These are phyloP conservation scores for Penicillium hordei DNA, from an alignment of 2,329 filamentous ascomycete species.

Conservation along the genomic window DNA sequence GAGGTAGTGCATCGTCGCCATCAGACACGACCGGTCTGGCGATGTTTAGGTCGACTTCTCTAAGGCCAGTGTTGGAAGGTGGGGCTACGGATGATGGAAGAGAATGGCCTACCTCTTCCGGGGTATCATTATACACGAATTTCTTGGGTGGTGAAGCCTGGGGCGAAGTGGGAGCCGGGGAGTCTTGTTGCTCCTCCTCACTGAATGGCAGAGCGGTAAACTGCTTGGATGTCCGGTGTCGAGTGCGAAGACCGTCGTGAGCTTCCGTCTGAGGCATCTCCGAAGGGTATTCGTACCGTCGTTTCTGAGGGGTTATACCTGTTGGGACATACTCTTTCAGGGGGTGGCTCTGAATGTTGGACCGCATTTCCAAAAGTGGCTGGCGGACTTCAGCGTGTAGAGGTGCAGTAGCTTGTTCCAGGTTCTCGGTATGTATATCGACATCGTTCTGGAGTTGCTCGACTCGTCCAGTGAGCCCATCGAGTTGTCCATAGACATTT, in stretches of 20 bases:
- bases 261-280: slow-evolving; percentile 72
- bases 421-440: slow-evolving; percentile 57
- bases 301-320: slow-evolving; percentile 80
- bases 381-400: slow-evolving; percentile 61
- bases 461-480: slow-evolving; percentile 66
- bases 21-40: slow-evolving; percentile 34
- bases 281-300: slow-evolving; percentile 76
- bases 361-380: slow-evolving; percentile 69
- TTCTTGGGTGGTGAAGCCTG: slow-evolving; percentile 50
- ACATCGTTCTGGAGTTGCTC: slow-evolving; percentile 69
- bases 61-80: slow-evolving; percentile 46
- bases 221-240: slow-evolving; percentile 46
- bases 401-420: slow-evolving; percentile 62
- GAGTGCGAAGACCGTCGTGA: slow-evolving; percentile 58
- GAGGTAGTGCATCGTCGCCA: slow-evolving; percentile 11
- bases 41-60: slow-evolving; percentile 55
- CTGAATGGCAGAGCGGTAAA: slow-evolving; percentile 34
- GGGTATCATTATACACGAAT: slow-evolving; percentile 54
- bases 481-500: slow-evolving; percentile 69
- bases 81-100: slow-evolving; percentile 29
- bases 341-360: slow-evolving; percentile 62
- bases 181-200: slow-evolving; percentile 26
- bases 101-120: slow-evolving; percentile 39
- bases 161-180: slow-evolving; percentile 24
- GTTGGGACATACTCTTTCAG: slow-evolving; percentile 82